phyloP scores from a whole-genome alignment of 768 basidiomycete species.

The Suillus bovinus region DNA sequence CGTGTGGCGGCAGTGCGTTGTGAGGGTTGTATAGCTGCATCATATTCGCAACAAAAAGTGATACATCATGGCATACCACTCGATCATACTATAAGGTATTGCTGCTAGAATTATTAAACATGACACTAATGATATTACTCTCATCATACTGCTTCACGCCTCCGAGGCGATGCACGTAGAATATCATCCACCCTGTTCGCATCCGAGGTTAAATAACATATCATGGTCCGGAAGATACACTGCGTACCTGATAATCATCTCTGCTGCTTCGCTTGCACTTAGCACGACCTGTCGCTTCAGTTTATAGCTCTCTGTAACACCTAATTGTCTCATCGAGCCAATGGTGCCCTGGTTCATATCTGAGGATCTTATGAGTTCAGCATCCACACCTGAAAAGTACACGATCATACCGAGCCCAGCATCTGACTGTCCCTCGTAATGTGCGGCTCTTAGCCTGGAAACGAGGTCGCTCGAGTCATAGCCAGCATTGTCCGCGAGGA shows the following conservation, averaged over 20 bases:
- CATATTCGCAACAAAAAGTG: background rate
- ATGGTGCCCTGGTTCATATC: conserved; percentile 1
- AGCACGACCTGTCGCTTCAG: conserved; percentile 93
- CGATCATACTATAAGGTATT: background rate
- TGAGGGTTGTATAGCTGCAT: background rate
- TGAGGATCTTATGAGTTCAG: conserved; percentile 28
- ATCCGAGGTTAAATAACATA: conserved; percentile 11
- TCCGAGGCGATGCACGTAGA: conserved; percentile 80
- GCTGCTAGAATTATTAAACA: background rate
- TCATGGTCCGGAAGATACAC: background rate
- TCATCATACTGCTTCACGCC: conserved; percentile 72
- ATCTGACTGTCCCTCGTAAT: conserved; percentile 85
- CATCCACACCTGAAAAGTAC: background rate
- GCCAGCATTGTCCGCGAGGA: conserved; percentile 96
- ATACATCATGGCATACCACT: too few species aligned
- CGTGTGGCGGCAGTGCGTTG: background rate
- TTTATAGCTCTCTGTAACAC: conserved; percentile 96
- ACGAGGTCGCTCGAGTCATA: conserved; percentile 99
- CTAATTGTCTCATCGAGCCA: conserved; percentile 83
- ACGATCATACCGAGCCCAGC: conserved; percentile 77
- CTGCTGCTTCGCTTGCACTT: conserved; percentile 94
- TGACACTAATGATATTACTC: background rate
- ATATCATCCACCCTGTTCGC: conserved; percentile 84
- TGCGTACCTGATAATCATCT: conserved; percentile 93
- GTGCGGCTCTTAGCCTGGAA: conserved; percentile 83